Conservation (phyloP, 1,284 basidiomycete genomes). For the Lignosus rhinocerotis region DNA sequence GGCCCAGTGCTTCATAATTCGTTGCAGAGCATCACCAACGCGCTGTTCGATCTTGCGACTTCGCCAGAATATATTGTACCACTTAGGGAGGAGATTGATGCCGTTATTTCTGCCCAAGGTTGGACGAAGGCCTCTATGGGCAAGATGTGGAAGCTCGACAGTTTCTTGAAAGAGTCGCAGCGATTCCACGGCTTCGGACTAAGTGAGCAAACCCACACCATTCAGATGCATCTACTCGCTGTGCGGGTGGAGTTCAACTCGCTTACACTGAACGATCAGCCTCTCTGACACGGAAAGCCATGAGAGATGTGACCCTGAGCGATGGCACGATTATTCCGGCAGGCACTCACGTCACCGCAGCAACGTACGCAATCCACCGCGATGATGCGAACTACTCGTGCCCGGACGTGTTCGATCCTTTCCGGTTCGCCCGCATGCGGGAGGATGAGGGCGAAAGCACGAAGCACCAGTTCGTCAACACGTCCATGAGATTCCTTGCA, state of each 20-base stretch:
- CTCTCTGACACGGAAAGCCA: conserved; percentile 12
- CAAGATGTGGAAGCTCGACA: conserved; percentile 53
- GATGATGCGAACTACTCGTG: conserved; percentile 44
- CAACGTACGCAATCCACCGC: conserved; percentile 40
- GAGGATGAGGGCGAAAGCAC: conserved; percentile 23
- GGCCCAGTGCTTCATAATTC: no score
- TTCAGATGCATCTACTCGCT: background rate
- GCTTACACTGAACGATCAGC: background rate
- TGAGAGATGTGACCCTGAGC: conserved; percentile 28
- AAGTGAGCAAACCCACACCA: conserved; percentile 18
- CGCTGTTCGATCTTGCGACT: conserved; percentile 43
- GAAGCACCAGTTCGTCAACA: conserved; percentile 31
- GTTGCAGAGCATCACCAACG: conserved; percentile 37
- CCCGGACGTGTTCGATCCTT: conserved; percentile 41
- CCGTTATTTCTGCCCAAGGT: conserved; percentile 38
- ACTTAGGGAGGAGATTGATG: conserved; percentile 47
- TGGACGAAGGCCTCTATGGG: conserved; percentile 46
- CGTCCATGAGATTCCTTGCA: conserved; percentile 25
- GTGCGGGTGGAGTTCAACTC: background rate
- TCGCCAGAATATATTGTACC: conserved; percentile 40
- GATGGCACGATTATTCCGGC: conserved; percentile 41
- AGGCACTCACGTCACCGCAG: conserved; percentile 40
- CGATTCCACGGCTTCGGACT: conserved; percentile 35
- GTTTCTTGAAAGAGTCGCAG: conserved; percentile 50
- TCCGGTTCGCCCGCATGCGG: conserved; percentile 45